phyloP scores from a whole-genome alignment of 2,329 filamentous ascomycete genomes.

The Sporothrix euskadiensis region DNA sequence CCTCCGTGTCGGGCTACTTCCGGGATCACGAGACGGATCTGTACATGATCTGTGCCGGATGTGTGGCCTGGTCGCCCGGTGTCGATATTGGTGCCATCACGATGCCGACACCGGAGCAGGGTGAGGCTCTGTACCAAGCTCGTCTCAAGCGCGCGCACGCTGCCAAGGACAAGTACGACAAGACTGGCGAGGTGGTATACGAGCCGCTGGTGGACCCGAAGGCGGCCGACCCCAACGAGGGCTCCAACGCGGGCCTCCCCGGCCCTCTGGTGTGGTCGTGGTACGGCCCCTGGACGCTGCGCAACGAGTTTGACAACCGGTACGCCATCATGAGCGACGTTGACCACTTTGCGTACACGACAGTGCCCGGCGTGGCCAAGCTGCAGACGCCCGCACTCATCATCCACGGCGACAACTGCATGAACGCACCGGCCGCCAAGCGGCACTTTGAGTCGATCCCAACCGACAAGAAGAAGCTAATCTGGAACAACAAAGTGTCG shows the following conservation, averaged over 20 bases:
- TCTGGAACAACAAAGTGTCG: conserved; percentile 24
- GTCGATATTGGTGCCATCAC: conserved; percentile 20
- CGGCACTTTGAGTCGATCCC: conserved; percentile 25
- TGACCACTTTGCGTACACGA: conserved; percentile 24
- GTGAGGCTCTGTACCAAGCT: conserved; percentile 19
- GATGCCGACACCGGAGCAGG: conserved; percentile 23
- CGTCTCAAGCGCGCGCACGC: conserved; percentile 16
- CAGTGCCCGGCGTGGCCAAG: conserved; percentile 22
- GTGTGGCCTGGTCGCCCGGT: conserved; percentile 24
- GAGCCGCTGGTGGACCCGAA: conserved; percentile 23
- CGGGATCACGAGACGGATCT: conserved; percentile 24
- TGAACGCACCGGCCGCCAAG: conserved; percentile 21
- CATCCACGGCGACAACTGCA: conserved; percentile 27
- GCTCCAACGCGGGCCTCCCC: conserved; percentile 21
- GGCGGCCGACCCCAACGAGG: conserved; percentile 22
- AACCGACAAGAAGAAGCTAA: conserved; percentile 20
- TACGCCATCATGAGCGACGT: conserved; percentile 26
- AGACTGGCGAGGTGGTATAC: conserved; percentile 25
- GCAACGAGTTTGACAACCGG: conserved; percentile 24
- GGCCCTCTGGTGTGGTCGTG: conserved; percentile 26
- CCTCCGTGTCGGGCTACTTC: conserved; percentile 23
- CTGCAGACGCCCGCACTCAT: conserved; percentile 19
- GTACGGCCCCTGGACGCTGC: conserved; percentile 26
- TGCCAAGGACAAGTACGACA: conserved; percentile 8
- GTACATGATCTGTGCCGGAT: conserved; percentile 26